These are phyloP conservation scores for Exophiala sideris DNA, from an alignment of 2,329 filamentous ascomycete species.

Conservation along the genomic window DNA sequence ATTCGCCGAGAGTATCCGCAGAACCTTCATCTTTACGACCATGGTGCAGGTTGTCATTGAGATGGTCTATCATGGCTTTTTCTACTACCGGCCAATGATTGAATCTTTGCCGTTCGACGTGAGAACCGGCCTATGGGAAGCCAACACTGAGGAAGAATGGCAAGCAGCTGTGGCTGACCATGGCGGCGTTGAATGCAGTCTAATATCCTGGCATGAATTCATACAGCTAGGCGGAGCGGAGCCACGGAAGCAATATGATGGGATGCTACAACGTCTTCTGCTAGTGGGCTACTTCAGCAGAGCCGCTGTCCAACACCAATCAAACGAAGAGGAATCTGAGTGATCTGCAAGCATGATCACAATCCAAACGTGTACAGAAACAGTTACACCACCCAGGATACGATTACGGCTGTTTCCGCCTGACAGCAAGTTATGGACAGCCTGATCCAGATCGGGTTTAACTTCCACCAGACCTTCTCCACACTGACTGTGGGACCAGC, in stretches of 20 bases:
- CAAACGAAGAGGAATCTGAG: background rate
- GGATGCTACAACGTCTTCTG: slow-evolving; percentile 21
- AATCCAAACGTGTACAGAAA: too few relatives aligned
- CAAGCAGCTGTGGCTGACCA: slow-evolving; percentile 8
- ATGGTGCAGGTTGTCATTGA: slow-evolving; percentile 19
- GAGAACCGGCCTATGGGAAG: slow-evolving; percentile 25
- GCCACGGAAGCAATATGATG: slow-evolving; percentile 19
- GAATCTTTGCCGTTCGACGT: slow-evolving; percentile 25
- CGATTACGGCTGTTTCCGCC: too few relatives aligned
- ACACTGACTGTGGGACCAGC: background rate
- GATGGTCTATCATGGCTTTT: slow-evolving; percentile 14
- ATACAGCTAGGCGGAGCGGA: slow-evolving; percentile 15
- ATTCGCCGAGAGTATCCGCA: slow-evolving; percentile 21
- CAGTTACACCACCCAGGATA: too few relatives aligned
- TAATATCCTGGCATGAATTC: slow-evolving; percentile 25
- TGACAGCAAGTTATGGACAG: background rate
- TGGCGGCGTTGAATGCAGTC: slow-evolving; percentile 16
- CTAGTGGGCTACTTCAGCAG: slow-evolving; percentile 19
- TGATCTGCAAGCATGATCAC: too few relatives aligned
- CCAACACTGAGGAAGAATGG: slow-evolving; percentile 22
- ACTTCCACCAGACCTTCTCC: slow-evolving; percentile 1
- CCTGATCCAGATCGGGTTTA: slow-evolving; percentile 9
- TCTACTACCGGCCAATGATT: slow-evolving; percentile 22
- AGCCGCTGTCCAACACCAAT: slow-evolving; percentile 10
- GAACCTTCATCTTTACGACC: slow-evolving; percentile 17